phyloP scores from a whole-genome alignment of 768 basidiomycete species.

The Boletus vermiculosoides region DNA sequence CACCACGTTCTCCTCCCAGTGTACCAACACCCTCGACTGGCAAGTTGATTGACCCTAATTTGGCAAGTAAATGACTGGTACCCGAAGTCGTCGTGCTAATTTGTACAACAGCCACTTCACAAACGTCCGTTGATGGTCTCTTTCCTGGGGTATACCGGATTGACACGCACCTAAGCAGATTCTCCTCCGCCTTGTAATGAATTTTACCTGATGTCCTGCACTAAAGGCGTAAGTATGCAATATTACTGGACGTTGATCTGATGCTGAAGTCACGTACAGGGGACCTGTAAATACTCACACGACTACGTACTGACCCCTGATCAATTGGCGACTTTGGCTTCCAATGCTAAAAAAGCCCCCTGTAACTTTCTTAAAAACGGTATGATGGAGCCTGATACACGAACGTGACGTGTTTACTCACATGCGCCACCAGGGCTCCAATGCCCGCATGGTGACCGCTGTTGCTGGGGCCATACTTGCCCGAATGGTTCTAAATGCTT shows the following conservation, averaged over 20 bases:
- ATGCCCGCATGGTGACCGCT: conserved; percentile 73
- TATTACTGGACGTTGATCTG: conserved; percentile 2
- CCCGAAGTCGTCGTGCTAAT: conserved; percentile 7
- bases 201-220: conserved; percentile 79
- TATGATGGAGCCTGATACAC: conserved; percentile 26
- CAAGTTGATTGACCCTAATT: conserved; percentile 56
- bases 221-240: conserved; percentile 58
- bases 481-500: conserved; percentile 72
- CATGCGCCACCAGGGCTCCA: conserved; percentile 47
- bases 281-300: conserved; percentile 81
- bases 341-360: conserved; percentile 81
- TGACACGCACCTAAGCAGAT: conserved; percentile 43
- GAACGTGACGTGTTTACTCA: conserved; percentile 6
- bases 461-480: conserved; percentile 84
- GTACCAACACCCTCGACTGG: conserved; percentile 24
- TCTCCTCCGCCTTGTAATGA: conserved; percentile 85
- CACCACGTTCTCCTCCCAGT: conserved; percentile 60
- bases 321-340: conserved; percentile 66
- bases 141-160: background rate
- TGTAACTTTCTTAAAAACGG: conserved; percentile 85
- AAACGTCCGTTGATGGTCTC: conserved; percentile 54
- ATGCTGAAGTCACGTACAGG: conserved; percentile 36
- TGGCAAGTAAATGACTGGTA: conserved; percentile 43
- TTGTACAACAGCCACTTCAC: conserved; percentile 58
- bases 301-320: conserved; percentile 71